Evolutionary conservation across 306 rosid species (phyloP).

Genomic region (Gastrolobium bilobum): DNA sequence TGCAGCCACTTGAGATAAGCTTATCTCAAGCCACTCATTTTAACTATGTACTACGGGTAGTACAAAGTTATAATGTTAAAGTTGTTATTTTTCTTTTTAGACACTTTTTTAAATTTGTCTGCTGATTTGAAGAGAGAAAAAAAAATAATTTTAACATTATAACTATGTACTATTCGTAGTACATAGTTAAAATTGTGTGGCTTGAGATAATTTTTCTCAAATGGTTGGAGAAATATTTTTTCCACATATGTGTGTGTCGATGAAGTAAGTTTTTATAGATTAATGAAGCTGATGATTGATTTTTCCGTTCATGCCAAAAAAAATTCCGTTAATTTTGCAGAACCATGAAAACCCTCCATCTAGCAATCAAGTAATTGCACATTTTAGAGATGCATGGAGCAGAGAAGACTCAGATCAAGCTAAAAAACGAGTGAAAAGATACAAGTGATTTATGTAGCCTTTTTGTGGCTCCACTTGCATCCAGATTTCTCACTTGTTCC

Average conservation of each 20-base stretch:
- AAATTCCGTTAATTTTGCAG: slow-evolving; percentile 55
- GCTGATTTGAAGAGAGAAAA: too few relatives aligned
- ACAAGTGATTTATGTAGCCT: slow-evolving; percentile 35
- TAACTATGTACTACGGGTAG: too few relatives aligned
- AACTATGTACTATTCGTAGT: too few relatives aligned
- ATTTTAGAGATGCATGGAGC: slow-evolving; percentile 72
- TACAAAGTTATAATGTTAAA: too few relatives aligned
- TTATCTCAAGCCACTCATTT: too few relatives aligned
- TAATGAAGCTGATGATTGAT: not conserved
- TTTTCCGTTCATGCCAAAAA: not conserved
- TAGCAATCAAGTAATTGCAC: slow-evolving; percentile 61
- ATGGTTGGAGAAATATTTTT: too few relatives aligned
- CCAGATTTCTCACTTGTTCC: slow-evolving; percentile 39
- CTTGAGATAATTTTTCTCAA: too few relatives aligned
- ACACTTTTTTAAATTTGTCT: too few relatives aligned
- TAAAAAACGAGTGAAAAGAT: slow-evolving; percentile 78
- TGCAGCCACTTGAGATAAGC: too few relatives aligned
- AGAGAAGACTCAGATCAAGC: slow-evolving; percentile 84
- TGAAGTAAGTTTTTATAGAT: not conserved
- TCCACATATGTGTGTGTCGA: not conserved
- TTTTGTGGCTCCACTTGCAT: slow-evolving; percentile 21
- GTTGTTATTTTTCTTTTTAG: too few relatives aligned
- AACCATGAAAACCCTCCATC: slow-evolving; percentile 67
- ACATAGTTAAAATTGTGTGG: too few relatives aligned
- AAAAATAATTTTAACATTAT: too few relatives aligned